A percentile compares a stretch with the other conserved stretches of the same genome.
Conservation (phyloP, 83 land plant genomes). For the Picea abies region DNA sequence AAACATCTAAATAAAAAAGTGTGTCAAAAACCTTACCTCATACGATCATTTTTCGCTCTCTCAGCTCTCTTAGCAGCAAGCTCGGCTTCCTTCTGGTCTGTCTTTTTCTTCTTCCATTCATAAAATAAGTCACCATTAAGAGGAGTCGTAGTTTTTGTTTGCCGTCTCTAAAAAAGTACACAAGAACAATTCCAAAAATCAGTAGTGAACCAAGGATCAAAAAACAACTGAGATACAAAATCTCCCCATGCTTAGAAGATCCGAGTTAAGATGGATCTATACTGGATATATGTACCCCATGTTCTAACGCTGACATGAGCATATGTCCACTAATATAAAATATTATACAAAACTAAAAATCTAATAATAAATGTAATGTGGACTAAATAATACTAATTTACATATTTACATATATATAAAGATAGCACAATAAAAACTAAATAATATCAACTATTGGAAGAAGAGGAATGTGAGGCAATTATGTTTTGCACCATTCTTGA, state of each 20-base stretch:
- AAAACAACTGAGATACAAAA: too few species aligned
- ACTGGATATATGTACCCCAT: too few species aligned
- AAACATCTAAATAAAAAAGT: not conserved
- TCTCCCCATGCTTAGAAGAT: too few species aligned
- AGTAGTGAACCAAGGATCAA: not conserved
- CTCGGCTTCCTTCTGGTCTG: conserved; percentile 77
- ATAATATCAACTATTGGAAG: too few species aligned
- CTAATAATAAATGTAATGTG: not conserved
- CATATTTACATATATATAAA: too few species aligned
- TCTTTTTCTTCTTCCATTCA: conserved; percentile 92
- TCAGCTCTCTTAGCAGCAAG: conserved; percentile 87
- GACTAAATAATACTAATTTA: not conserved
- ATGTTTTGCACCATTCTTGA: too few species aligned
- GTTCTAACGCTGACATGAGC: too few species aligned
- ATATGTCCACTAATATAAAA: not conserved
- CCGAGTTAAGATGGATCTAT: not conserved
- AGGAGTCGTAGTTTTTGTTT: conserved; percentile 70
- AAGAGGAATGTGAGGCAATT: too few species aligned
- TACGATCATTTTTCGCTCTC: conserved; percentile 94
- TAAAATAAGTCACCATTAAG: conserved; percentile 84
- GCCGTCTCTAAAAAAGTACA: conserved; percentile 60
- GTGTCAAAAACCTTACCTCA: conserved; percentile 66
- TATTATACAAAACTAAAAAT: not conserved
- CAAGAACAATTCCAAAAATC: conserved; percentile 2
- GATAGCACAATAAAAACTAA: too few species aligned